Evolutionary conservation across 1,284 basidiomycete species (phyloP), one percentile per base, ranked within the genome.

Genomic region (Austroboletus niveus): DNA sequence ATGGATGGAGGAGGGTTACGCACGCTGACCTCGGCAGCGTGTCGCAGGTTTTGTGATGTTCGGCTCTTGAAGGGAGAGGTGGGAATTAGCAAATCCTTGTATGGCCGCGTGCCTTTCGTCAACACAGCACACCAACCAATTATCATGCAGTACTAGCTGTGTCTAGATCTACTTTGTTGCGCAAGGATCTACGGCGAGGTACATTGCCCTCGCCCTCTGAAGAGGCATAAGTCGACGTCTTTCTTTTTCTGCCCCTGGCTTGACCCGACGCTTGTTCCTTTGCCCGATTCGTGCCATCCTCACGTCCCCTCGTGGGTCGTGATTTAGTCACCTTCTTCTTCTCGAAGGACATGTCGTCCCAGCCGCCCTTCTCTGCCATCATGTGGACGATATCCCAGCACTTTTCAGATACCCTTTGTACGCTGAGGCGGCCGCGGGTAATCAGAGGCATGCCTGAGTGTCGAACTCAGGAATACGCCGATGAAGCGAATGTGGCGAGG

Each of bases 391-490:
- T 80, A 20, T 80, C 75, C 79, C 86, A 98, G 0, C 92, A 88
- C 10, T 69, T 74, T 52, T 80, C 70, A 29, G 79, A 73, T 1
- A 96, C 93, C 3, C 84, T 81, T 70, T 98, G 93, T 40, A 93
- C 88, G 69, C 93, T 96, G 46, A 98, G 76, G 46, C 96, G 76
- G 1, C 94, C 93, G 8, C 91, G 80, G 20, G 81, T 88, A 15
- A 98, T 78, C 24, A 98, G 75, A 42, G 87, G 80, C 92, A 96
- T 97, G 6, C 62, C 81, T 81, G 44, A 40, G 42, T 38, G 40
- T 44, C 24, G 10, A 8, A 31, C 22, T 52, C 42, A 59, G 49
- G 12, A 48, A 47, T 36, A 30, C 30, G 20, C 32, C 10, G n/a
- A 48, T 36, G 11, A 43, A 42, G 34, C 20, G 30, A 40, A 57